A percentile compares a stretch with the other conserved stretches of the same genome.
Evolutionary conservation across 106 monocot species (phyloP).

Genomic region (Phalaenopsis equestris): DNA sequence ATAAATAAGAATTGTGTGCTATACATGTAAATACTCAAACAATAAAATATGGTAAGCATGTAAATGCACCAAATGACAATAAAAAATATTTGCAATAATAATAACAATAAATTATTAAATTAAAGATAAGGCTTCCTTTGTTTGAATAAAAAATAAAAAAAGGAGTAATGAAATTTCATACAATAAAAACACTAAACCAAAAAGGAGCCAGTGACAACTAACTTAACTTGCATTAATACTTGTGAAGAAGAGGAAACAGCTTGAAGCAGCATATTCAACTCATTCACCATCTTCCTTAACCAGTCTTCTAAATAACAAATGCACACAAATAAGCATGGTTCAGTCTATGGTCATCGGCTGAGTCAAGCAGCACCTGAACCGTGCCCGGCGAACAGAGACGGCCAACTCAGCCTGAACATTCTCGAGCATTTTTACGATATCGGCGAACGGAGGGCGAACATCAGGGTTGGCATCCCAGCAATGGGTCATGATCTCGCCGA

Average conservation of each 20-base stretch:
- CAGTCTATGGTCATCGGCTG: constrained; percentile 26
- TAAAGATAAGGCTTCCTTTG: too few relatives aligned
- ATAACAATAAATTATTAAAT: too few relatives aligned
- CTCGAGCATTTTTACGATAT: constrained; percentile 22
- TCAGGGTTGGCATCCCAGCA: constrained; percentile 34
- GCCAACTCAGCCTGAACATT: constrained; percentile 5
- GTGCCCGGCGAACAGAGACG: constrained; percentile 13
- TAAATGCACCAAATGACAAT: too few relatives aligned
- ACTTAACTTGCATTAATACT: not conserved
- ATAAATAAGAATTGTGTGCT: too few relatives aligned
- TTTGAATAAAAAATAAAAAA: not conserved
- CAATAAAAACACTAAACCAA: not conserved
- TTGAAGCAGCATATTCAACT: not conserved
- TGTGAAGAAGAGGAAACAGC: not conserved
- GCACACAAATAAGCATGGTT: not conserved
- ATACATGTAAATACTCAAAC: too few relatives aligned
- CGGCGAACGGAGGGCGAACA: constrained; percentile 20
- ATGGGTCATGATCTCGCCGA: constrained; percentile 27
- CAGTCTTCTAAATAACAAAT: not conserved
- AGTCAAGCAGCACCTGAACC: constrained; percentile 30
- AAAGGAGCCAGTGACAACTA: not conserved
- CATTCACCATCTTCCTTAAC: not conserved
- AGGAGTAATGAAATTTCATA: not conserved
- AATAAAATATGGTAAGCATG: too few relatives aligned
- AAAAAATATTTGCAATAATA: too few relatives aligned